Percentiles rank a stretch among this genome's conserved stretches.
phyloP scores from a whole-genome alignment of 345 rosid species.

The Boechera divaricarpa region DNA sequence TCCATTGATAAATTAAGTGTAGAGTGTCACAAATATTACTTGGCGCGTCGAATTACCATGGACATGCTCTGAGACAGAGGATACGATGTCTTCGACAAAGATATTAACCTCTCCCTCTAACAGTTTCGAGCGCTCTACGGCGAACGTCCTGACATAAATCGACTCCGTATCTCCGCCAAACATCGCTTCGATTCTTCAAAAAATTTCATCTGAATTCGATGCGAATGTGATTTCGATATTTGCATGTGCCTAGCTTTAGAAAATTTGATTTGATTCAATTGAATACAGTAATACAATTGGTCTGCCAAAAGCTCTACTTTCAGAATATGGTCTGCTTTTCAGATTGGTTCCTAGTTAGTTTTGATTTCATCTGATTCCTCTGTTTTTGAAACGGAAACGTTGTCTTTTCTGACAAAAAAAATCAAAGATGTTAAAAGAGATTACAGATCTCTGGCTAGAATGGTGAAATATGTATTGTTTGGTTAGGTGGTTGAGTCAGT shows the following conservation, averaged over 20 bases:
- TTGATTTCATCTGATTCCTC: not conserved
- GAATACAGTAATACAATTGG: not conserved
- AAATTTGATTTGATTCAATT: not conserved
- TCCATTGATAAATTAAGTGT: conserved; percentile 56
- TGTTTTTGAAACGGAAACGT: not conserved
- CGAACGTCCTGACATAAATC: conserved; percentile 59
- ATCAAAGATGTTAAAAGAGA: too few relatives aligned
- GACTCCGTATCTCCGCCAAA: conserved; percentile 59
- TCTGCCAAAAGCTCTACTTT: not conserved
- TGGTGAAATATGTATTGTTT: too few relatives aligned
- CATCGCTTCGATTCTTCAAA: conserved; percentile 64
- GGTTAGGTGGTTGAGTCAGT: not conserved
- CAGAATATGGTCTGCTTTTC: not conserved
- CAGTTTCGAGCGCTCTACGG: conserved; percentile 60
- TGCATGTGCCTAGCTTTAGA: conserved; percentile 34
- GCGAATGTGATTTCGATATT: conserved; percentile 12
- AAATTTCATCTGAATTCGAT: conserved; percentile 47
- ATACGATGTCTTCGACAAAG: conserved; percentile 60
- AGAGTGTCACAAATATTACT: conserved; percentile 72
- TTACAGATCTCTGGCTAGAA: too few relatives aligned
- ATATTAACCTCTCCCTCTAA: conserved; percentile 57
- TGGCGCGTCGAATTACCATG: conserved; percentile 68
- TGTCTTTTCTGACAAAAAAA: not conserved
- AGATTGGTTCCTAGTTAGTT: not conserved
- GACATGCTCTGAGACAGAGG: conserved; percentile 93